A percentile compares a stretch with the other conserved stretches of the same genome.
These are phyloP conservation scores for Serendipita vermifera DNA, from an alignment of 768 basidiomycete genomes.

Conservation along the genomic window DNA sequence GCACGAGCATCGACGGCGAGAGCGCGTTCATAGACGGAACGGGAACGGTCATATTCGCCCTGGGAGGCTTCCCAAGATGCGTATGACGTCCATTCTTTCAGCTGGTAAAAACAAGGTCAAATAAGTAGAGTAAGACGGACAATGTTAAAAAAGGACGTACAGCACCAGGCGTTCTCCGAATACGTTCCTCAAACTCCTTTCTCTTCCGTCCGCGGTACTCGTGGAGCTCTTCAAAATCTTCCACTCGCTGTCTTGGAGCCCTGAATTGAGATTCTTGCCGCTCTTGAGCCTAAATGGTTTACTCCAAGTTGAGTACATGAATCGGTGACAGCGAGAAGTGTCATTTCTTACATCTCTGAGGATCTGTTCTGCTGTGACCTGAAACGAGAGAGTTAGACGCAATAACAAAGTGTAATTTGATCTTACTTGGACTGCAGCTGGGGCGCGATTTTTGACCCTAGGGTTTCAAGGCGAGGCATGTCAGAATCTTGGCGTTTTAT, in stretches of 20 bases:
- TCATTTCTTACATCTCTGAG: constrained; percentile 67
- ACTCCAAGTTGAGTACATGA: background rate
- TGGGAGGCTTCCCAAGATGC: constrained; percentile 72
- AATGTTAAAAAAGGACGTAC: constrained; percentile 17
- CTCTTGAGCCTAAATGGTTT: constrained; percentile 98
- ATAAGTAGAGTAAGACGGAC: constrained; percentile 2
- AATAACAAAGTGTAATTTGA: constrained; percentile 12
- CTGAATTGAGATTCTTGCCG: constrained; percentile 85
- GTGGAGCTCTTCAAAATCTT: constrained; percentile 78
- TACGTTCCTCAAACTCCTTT: constrained; percentile 77
- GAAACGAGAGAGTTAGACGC: constrained; percentile 17
- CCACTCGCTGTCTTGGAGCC: constrained; percentile 88
- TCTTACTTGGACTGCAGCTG: constrained; percentile 79
- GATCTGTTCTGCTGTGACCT: constrained; percentile 98
- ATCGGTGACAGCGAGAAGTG: background rate
- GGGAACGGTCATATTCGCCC: constrained; percentile 87
- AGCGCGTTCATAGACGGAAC: constrained; percentile 93
- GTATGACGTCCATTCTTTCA: constrained; percentile 35
- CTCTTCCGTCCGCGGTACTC: constrained; percentile 78
- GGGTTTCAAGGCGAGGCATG: too few relatives aligned
- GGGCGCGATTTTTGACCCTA: constrained; percentile 91
- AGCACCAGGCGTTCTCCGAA: constrained; percentile 28
- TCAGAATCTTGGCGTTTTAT: background rate
- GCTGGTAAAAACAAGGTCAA: constrained; percentile 20
- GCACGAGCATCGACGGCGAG: constrained; percentile 88